phyloP scores from a whole-genome alignment of 176 grass and related monocot genomes.

The Saccharum officinarum region DNA sequence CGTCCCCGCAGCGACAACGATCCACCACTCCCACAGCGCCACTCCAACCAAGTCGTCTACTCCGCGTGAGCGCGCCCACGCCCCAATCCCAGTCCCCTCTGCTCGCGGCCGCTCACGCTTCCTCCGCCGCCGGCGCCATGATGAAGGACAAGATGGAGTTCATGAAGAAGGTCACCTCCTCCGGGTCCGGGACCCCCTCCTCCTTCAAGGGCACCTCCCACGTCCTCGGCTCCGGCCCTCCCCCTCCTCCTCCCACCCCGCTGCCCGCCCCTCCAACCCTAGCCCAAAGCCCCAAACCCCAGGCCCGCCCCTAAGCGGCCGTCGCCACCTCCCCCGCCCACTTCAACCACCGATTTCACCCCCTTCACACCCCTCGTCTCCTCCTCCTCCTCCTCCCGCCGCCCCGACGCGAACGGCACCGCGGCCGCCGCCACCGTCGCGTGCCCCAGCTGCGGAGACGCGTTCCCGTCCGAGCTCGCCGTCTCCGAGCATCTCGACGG shows the following conservation, averaged over 20 bases:
- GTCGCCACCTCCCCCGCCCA: neutral
- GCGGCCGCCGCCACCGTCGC: conserved; percentile 22
- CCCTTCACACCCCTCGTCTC: conserved; percentile 48
- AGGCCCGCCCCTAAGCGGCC: conserved; percentile 20
- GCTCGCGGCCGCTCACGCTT: neutral
- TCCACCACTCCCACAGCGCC: neutral
- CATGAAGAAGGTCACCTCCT: conserved; percentile 93
- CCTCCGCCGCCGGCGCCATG: conserved; percentile 28
- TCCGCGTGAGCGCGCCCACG: conserved; percentile 32
- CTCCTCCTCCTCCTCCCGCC: conserved; percentile 36
- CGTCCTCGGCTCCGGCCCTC: conserved; percentile 55
- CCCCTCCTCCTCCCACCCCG: conserved; percentile 21
- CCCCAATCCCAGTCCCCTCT: neutral
- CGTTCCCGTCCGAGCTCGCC: too few species aligned
- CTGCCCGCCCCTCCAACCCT: conserved; percentile 47
- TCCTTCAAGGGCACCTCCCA: conserved; percentile 75
- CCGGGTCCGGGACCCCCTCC: conserved; percentile 40
- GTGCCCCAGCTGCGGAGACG: conserved; percentile 31
- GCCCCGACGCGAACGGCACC: neutral
- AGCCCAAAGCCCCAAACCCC: conserved; percentile 46
- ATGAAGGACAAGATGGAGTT: conserved; percentile 89
- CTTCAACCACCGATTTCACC: conserved; percentile 32
- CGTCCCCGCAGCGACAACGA: neutral
- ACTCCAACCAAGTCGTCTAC: conserved; percentile 28
- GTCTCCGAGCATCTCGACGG: too few species aligned